Conservation (phyloP, 2,329 filamentous ascomycete genomes). For the Colletotrichum falcatum region DNA sequence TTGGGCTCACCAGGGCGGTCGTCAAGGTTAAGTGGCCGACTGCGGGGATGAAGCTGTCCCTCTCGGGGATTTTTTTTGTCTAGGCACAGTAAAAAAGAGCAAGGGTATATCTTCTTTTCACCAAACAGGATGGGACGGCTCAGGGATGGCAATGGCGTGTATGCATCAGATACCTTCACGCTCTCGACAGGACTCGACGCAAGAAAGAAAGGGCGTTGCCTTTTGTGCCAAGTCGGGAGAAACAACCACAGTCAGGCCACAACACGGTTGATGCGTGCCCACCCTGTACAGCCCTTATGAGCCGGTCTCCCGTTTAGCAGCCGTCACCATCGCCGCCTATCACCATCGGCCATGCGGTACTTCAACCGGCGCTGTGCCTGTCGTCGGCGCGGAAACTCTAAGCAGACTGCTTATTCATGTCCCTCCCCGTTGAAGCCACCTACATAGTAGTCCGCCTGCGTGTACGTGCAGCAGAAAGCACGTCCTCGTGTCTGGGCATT, state of each 20-base stretch:
- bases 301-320: background rate
- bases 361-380: background rate
- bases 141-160: slow-evolving; percentile 37
- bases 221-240: slow-evolving; percentile 7
- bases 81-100: slow-evolving; percentile 8
- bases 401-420: background rate
- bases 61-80: slow-evolving; percentile 18
- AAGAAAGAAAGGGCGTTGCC: slow-evolving; percentile 20
- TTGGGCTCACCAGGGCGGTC: slow-evolving; percentile 14
- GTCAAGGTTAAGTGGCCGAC: slow-evolving; percentile 32
- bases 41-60: slow-evolving; percentile 20
- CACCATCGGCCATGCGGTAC: background rate
- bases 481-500: background rate
- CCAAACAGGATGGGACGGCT: slow-evolving; percentile 32
- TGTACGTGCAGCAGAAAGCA: background rate
- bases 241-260: slow-evolving; percentile 17
- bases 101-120: slow-evolving; percentile 13
- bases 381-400: slow-evolving; percentile 4
- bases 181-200: background rate
- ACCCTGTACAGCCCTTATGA: background rate
- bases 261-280: slow-evolving; percentile 19
- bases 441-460: background rate
- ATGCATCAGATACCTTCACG: slow-evolving; percentile 39
- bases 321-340: background rate
- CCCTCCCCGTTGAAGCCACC: background rate